Percentiles rank a stretch among this genome's conserved stretches.
Evolutionary conservation across 345 rosid genomes (phyloP).

Genomic region (Ceriops tagal): DNA sequence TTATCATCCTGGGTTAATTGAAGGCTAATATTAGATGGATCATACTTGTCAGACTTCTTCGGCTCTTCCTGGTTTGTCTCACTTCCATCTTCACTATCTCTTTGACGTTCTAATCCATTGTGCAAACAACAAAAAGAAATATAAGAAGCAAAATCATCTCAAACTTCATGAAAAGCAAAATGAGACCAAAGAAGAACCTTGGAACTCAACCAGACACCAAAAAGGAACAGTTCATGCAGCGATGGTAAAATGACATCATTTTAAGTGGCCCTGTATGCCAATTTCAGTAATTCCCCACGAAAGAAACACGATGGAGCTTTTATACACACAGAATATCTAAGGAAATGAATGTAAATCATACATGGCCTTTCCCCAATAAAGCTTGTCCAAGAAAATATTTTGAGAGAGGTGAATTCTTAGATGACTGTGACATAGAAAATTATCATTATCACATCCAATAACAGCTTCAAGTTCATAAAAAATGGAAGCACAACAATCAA

Average conservation of each 20-base stretch:
- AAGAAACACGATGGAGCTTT: neutral
- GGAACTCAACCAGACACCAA: conserved; percentile 2
- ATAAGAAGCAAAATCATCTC: conserved; percentile 6
- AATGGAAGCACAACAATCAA: conserved; percentile 10
- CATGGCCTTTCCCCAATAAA: neutral
- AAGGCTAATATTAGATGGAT: conserved; percentile 27
- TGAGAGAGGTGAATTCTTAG: neutral
- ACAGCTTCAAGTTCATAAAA: neutral
- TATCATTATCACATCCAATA: neutral
- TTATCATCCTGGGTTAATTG: conserved; percentile 29
- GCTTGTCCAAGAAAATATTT: neutral
- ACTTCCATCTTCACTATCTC: conserved; percentile 31
- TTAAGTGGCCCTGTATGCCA: neutral
- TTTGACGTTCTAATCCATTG: conserved; percentile 24
- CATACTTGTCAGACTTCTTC: conserved; percentile 26
- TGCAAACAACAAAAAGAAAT: neutral
- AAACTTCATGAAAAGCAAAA: conserved; percentile 14
- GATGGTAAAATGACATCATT: neutral
- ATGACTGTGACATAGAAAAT: neutral
- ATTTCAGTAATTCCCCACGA: neutral
- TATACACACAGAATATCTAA: neutral
- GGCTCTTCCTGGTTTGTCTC: conserved; percentile 37
- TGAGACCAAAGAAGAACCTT: neutral
- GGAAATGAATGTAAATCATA: too few relatives aligned
- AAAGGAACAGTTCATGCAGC: neutral